Base-by-base conservation (phyloP, 345 rosid species). In the Acer campestre region DNA sequence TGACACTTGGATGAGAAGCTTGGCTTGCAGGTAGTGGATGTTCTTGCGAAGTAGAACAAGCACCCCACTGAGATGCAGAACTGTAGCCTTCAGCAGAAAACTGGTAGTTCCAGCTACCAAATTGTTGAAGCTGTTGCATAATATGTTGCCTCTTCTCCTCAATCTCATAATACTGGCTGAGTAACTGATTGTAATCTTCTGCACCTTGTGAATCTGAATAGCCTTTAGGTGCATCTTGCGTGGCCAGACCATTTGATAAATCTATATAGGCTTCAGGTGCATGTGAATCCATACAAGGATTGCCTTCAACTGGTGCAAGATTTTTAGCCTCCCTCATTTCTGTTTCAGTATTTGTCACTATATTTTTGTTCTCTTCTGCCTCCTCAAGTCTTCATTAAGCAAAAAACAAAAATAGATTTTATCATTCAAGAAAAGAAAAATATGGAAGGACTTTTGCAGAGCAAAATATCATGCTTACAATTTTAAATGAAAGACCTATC, bases 111-210 rank as follows among this genome's bases (percentile, higher is more conserved):
- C 76, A 77, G 75, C 62, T 48, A 68, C 91, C 86, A 70, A 66
- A 73, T 70, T 81, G 89, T 56, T 87, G 82, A 74, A 89, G 86
- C 80, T 80, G 88, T 72, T 82, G 84, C 16, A 89, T 76, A 77
- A 91, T 68, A 78, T 31, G 68, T 77, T 86, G 90, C 79, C 86
- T 86, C 87, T 85, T 85, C 70, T 86, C 91, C 79, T 91, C 94
- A 14, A 91, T 74, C 78, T 88, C 93, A 77, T 89, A 86, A 78
- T 91, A 91, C 77, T 87, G 81, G n/a, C n/a, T 66, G 10, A 89
- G 85, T 53, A 89, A 76, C 75, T 75, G 82, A 71, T 89, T 86
- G 77, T 86, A 86, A 65, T 80, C 89, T 58, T 86, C 85, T 7
- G 77, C 10, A 40, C 68, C 81, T 73, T 84, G 87, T 62, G 75